A percentile compares a stretch with the other conserved stretches of the same genome.
Evolutionary conservation across 441 rosid genomes (phyloP).

Genomic region (Francoa sonchifolia): DNA sequence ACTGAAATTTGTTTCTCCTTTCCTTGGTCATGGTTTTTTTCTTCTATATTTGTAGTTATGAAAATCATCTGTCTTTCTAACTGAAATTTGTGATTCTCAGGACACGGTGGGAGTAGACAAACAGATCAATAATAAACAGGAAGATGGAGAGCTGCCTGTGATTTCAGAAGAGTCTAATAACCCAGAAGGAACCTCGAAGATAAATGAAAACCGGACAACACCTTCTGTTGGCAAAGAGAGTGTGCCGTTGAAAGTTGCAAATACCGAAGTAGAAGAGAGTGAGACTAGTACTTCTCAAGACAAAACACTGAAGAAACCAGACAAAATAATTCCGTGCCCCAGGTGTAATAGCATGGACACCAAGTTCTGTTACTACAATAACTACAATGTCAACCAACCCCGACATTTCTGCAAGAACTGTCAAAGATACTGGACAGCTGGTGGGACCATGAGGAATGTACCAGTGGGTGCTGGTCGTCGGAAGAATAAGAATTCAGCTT

Average conservation of each 20-base stretch:
- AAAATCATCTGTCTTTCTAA: neutral
- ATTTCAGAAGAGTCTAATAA: slow-evolving; percentile 27
- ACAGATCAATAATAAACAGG: slow-evolving; percentile 19
- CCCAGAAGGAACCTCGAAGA: slow-evolving; percentile 27
- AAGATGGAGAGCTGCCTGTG: slow-evolving; percentile 17
- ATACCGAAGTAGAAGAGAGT: slow-evolving; percentile 30
- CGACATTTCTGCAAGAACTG: slow-evolving; percentile 64
- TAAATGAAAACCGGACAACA: slow-evolving; percentile 26
- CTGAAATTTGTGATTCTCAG: slow-evolving; percentile 19
- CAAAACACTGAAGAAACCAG: slow-evolving; percentile 43
- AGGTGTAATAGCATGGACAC: slow-evolving; percentile 71
- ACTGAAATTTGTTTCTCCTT: neutral
- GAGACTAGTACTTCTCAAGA: slow-evolving; percentile 35
- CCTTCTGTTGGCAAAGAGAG: slow-evolving; percentile 22
- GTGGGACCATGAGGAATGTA: slow-evolving; percentile 70
- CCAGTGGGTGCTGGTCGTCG: slow-evolving; percentile 73
- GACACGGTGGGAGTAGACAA: slow-evolving; percentile 24
- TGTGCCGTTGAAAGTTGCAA: slow-evolving; percentile 18
- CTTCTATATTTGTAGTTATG: neutral
- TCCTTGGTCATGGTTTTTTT: too few relatives aligned
- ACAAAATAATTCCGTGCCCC: slow-evolving; percentile 55
- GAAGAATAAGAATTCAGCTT: slow-evolving; percentile 49
- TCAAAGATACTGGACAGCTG: slow-evolving; percentile 75
- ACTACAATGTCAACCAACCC: slow-evolving; percentile 65
- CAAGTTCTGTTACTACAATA: slow-evolving; percentile 64